phyloP scores from a whole-genome alignment of 192 early-diverging fungal genomes.

The Backusella tarrabulga region DNA sequence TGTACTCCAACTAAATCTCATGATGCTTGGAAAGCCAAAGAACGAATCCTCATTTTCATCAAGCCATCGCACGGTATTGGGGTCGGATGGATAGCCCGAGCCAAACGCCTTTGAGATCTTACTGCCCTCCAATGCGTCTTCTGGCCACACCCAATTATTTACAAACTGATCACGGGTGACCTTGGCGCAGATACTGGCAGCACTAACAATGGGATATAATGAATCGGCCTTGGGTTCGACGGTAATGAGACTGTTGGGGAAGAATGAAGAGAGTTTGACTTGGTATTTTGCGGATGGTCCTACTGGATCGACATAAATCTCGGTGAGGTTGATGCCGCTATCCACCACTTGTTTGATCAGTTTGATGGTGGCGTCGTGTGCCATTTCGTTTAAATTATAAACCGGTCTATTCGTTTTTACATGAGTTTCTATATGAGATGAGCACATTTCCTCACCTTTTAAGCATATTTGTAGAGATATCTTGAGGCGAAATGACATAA shows the following conservation, averaged over 20 bases:
- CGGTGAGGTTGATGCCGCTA: slow-evolving; percentile 60
- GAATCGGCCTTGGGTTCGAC: slow-evolving; percentile 96
- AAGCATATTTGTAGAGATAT: slow-evolving; percentile 93
- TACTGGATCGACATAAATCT: slow-evolving; percentile 95
- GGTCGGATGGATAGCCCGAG: slow-evolving; percentile 93
- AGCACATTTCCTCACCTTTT: slow-evolving; percentile 47
- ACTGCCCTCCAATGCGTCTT: slow-evolving; percentile 43
- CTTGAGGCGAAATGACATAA: slow-evolving; percentile 79
- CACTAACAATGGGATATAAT: slow-evolving; percentile 91
- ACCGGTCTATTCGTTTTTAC: slow-evolving; percentile 54
- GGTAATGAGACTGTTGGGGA: slow-evolving; percentile 77
- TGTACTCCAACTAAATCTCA: slow-evolving; percentile 96
- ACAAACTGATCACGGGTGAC: slow-evolving; percentile 74
- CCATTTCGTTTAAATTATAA: slow-evolving; percentile 90
- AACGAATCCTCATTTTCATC: slow-evolving; percentile 72
- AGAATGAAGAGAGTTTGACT: slow-evolving; percentile 66
- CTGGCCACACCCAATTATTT: slow-evolving; percentile 65
- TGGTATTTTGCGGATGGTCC: slow-evolving; percentile 90
- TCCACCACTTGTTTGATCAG: slow-evolving; percentile 69
- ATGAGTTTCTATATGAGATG: background rate
- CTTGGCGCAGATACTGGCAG: slow-evolving; percentile 96
- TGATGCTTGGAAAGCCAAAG: slow-evolving; percentile 90
- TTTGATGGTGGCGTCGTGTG: slow-evolving; percentile 91
- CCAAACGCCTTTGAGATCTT: slow-evolving; percentile 65
- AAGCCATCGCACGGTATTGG: slow-evolving; percentile 88